Conservation (phyloP, 2,329 filamentous ascomycete species). For the Teratosphaeria zuluensis region DNA sequence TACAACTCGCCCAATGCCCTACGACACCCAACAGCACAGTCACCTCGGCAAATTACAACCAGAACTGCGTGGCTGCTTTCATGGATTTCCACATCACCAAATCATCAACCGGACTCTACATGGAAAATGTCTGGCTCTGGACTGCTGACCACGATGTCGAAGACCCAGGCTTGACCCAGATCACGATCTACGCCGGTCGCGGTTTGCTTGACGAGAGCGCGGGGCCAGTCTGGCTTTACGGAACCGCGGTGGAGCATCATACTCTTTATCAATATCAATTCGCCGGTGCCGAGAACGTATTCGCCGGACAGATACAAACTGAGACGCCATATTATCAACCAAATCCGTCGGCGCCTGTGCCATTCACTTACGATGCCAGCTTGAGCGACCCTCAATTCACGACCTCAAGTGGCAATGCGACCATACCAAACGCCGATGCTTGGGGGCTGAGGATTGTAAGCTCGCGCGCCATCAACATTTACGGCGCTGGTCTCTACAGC, state of each 20-base stretch:
- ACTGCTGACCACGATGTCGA: slow-evolving; percentile 54
- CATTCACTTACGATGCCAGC: slow-evolving; percentile 49
- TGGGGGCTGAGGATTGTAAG: slow-evolving; percentile 57
- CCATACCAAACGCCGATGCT: slow-evolving; percentile 39
- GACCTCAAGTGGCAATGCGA: slow-evolving; percentile 31
- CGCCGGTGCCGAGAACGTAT: slow-evolving; percentile 64
- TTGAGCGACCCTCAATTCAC: slow-evolving; percentile 62
- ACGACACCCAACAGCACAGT: slow-evolving; percentile 14
- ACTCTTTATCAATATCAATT: slow-evolving; percentile 73
- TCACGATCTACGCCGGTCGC: slow-evolving; percentile 84
- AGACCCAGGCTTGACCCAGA: slow-evolving; percentile 57
- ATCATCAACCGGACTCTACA: slow-evolving; percentile 53
- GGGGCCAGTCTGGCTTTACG: slow-evolving; percentile 46
- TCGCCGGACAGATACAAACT: slow-evolving; percentile 72
- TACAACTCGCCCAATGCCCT: slow-evolving; percentile 35
- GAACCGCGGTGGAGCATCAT: slow-evolving; percentile 54
- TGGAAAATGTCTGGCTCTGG: slow-evolving; percentile 49
- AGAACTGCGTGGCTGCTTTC: slow-evolving; percentile 23
- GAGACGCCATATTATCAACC: slow-evolving; percentile 82
- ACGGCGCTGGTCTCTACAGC: slow-evolving; percentile 57
- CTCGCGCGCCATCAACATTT: slow-evolving; percentile 46
- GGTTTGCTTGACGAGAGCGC: slow-evolving; percentile 74
- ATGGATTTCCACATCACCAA: slow-evolving; percentile 37
- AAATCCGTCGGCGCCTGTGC: slow-evolving; percentile 63
- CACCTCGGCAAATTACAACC: slow-evolving; percentile 11